Base-by-base conservation (phyloP, 805 yeast species). In the Lipomyces oligophaga region DNA sequence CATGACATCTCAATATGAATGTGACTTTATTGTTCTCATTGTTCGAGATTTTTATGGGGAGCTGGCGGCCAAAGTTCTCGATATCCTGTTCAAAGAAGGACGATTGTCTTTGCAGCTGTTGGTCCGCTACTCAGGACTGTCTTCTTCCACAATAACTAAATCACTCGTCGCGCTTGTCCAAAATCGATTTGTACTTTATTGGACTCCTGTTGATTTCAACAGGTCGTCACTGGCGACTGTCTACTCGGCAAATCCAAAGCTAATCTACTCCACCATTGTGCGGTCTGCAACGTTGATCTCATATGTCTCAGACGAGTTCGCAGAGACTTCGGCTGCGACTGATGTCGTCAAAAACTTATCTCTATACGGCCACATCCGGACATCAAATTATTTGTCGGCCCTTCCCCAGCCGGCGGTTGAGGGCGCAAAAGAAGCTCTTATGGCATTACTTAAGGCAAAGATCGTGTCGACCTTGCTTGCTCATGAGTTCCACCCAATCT, bases 111-210 rank as follows among this genome's bases (percentile, higher is more conserved):
- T 81, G 1, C 64, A 63, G 20, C 87, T 84, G 39, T 57, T 88
- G 19, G 63, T 74, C 34, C 62, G 65, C 22, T 66, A 67, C 41
- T 69, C 81, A 2, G 65, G 67, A 6, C 61, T 83, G 39, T 75
- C 81, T 0, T 43, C 69, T 0, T 63, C 75, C 11, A 66, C 74
- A 11, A 77, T 85, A 16, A 80, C 80, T 54, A 76, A 81, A 27
- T 72, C 84, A 0, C 69, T 90, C 34, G 94, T 85, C 3, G 77
- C 89, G 5, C 68, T 90, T 58, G 72, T 89, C 33, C 96, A 90
- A 65, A 70, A 86, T 52, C 78, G 84, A 49, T 83, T 95, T 63
- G 80, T 85, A 7, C 74, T 74, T 20, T 79, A 79, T 59, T 80
- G 88, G 79, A 67, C 67, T 15, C 30, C 32, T 5, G 22, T 34